These are phyloP conservation scores for Inga laurina DNA, from an alignment of 306 rosid genomes.

Conservation along the genomic window DNA sequence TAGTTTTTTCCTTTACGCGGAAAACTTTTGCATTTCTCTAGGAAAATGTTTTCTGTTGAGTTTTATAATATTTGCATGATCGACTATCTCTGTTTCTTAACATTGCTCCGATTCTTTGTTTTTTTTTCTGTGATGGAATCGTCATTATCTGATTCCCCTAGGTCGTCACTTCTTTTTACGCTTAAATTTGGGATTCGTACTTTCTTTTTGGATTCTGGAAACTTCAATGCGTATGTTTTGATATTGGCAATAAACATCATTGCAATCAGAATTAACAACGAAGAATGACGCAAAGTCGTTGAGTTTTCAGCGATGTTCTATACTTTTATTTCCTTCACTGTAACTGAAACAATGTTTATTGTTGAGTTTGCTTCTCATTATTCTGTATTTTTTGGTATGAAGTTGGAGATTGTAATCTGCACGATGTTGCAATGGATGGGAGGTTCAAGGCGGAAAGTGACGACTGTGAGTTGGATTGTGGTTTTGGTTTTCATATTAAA, in stretches of 20 bases:
- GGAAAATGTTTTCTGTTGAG: not conserved
- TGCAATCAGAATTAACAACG: not conserved
- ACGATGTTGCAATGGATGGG: slow-evolving; percentile 99
- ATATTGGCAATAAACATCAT: not conserved
- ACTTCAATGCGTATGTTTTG: not conserved
- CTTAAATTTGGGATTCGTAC: not conserved
- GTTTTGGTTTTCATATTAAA: not conserved
- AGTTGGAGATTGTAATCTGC: slow-evolving; percentile 19
- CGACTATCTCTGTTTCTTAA: not conserved
- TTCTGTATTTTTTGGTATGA: slow-evolving; percentile 17
- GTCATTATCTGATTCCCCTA: not conserved
- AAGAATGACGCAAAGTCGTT: not conserved
- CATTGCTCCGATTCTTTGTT: not conserved
- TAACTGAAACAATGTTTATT: not conserved
- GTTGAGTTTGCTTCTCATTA: not conserved
- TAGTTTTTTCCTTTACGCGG: not conserved
- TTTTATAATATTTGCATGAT: not conserved
- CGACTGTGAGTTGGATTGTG: slow-evolving; percentile 56
- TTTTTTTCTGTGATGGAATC: not conserved
- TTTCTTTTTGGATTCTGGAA: not conserved
- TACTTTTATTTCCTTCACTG: not conserved
- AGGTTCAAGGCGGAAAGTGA: slow-evolving; percentile 86
- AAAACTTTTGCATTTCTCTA: not conserved
- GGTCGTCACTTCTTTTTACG: not conserved
- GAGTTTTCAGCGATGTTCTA: not conserved